phyloP scores from a whole-genome alignment of 495 filamentous ascomycete species.

The Tuber borchii region DNA sequence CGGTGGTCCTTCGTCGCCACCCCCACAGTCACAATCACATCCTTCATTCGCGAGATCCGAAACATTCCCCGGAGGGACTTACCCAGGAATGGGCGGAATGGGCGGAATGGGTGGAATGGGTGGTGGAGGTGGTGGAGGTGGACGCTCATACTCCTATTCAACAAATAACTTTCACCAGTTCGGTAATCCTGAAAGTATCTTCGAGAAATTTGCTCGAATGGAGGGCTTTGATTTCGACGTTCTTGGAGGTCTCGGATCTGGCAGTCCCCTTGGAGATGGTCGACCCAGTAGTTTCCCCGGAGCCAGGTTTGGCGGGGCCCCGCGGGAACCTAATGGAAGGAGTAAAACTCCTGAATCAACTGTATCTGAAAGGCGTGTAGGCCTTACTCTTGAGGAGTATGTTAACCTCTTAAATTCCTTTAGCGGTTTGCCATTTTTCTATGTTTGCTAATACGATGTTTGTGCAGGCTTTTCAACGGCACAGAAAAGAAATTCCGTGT shows the following conservation, averaged over 20 bases:
- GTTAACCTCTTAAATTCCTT: conserved; percentile 4
- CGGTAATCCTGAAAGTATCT: conserved; percentile 75
- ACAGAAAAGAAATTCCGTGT: conserved; percentile 94
- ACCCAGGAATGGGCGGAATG: conserved; percentile 44
- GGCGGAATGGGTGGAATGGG: conserved; percentile 37
- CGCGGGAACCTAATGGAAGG: conserved; percentile 40
- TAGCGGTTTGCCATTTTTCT: neutral
- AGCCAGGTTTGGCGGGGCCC: conserved; percentile 21
- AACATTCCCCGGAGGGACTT: conserved; percentile 50
- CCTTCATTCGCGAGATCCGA: conserved; percentile 53
- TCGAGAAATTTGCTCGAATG: conserved; percentile 67
- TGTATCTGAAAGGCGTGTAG: conserved; percentile 76
- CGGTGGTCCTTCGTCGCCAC: conserved; percentile 67
- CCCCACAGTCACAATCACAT: conserved; percentile 46
- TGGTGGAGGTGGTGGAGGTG: conserved; percentile 31
- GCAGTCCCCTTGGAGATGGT: conserved; percentile 44
- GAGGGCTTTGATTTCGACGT: conserved; percentile 49
- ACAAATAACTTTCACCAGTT: conserved; percentile 52
- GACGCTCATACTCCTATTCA: conserved; percentile 29
- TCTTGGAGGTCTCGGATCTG: conserved; percentile 46
- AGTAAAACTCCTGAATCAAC: conserved; percentile 72
- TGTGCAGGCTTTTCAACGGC: conserved; percentile 58
- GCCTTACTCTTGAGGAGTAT: conserved; percentile 71
- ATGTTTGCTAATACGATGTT: neutral
- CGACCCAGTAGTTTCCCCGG: conserved; percentile 34